Evolutionary conservation across 768 basidiomycete species (phyloP).

Genomic region (Rhizopogon sp.): DNA sequence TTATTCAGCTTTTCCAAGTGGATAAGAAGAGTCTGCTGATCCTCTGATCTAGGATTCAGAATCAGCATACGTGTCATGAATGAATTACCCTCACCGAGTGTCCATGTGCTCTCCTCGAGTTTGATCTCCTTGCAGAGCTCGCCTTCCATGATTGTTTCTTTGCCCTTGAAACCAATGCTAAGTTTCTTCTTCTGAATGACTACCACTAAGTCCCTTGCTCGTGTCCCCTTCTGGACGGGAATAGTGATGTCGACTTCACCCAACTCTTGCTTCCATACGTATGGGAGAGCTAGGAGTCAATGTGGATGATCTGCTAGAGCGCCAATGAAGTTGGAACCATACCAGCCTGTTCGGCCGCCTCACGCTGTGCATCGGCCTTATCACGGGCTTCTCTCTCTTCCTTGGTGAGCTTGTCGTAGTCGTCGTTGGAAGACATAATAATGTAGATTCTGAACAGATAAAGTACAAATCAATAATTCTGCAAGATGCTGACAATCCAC

Average conservation of each 20-base stretch:
- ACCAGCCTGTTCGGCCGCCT: constrained; percentile 84
- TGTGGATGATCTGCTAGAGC: constrained; percentile 15
- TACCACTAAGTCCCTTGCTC: constrained; percentile 70
- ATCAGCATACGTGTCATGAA: background rate
- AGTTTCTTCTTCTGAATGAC: constrained; percentile 79
- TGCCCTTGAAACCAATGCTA: constrained; percentile 77
- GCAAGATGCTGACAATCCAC: constrained; percentile 7
- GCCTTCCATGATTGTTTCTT: constrained; percentile 83
- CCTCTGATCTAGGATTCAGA: constrained; percentile 48
- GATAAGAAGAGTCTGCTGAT: constrained; percentile 64
- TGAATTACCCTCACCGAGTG: constrained; percentile 59
- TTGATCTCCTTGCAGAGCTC: constrained; percentile 92
- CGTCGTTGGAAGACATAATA: constrained; percentile 36
- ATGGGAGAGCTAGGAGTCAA: constrained; percentile 68
- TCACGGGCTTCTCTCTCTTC: constrained; percentile 77
- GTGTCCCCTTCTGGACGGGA: constrained; percentile 84
- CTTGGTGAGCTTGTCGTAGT: constrained; percentile 71
- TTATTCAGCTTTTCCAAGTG: constrained; percentile 86
- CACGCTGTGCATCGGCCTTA: constrained; percentile 59
- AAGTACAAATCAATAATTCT: no score
- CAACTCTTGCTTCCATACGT: constrained; percentile 87
- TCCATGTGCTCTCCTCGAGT: constrained; percentile 97
- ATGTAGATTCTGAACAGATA: constrained; percentile 6
- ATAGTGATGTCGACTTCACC: constrained; percentile 80
- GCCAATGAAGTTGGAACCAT: constrained; percentile 24